Conservation (phyloP, 306 rosid species). For the Biancaea sappan region DNA sequence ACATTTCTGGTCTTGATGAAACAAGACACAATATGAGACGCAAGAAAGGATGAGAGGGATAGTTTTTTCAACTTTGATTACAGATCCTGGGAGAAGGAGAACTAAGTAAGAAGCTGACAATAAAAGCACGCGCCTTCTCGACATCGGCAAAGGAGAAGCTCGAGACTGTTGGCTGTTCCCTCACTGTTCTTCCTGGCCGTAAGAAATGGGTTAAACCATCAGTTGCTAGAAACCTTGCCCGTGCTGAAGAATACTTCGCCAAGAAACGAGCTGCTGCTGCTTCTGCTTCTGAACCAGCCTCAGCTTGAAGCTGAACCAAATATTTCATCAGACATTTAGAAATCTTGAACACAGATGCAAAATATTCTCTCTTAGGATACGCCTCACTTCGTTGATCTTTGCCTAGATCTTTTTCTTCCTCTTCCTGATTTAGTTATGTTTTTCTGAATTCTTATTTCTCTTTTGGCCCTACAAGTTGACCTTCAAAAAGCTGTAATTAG, state of each 20-base stretch:
- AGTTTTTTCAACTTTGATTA: slow-evolving; percentile 29
- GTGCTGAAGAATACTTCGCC: slow-evolving; percentile 94
- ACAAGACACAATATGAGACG: neutral
- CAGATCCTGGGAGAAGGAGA: slow-evolving; percentile 91
- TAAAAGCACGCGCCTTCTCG: slow-evolving; percentile 90
- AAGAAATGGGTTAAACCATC: slow-evolving; percentile 99
- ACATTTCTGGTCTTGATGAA: slow-evolving; percentile 8
- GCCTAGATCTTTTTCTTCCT: slow-evolving; percentile 24
- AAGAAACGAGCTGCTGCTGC: slow-evolving; percentile 75
- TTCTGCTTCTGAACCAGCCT: slow-evolving; percentile 52
- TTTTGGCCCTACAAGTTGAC: slow-evolving; percentile 9
- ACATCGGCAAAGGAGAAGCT: slow-evolving; percentile 89
- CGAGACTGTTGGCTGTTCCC: slow-evolving; percentile 78
- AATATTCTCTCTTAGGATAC: slow-evolving; percentile 27
- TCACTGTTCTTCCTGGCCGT: slow-evolving; percentile 83
- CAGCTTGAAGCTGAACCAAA: slow-evolving; percentile 42
- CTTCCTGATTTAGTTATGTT: slow-evolving; percentile 8
- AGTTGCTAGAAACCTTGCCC: slow-evolving; percentile 89
- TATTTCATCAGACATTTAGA: neutral
- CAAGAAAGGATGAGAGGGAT: neutral
- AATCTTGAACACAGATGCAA: slow-evolving; percentile 32
- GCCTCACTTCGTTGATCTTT: slow-evolving; percentile 11
- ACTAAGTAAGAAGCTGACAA: slow-evolving; percentile 68
- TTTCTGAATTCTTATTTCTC: slow-evolving; percentile 9
- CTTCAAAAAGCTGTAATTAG: slow-evolving; percentile 11